These are phyloP conservation scores for Zygoascus hellenicus DNA, from an alignment of 1,139 yeast species.

Conservation along the genomic window DNA sequence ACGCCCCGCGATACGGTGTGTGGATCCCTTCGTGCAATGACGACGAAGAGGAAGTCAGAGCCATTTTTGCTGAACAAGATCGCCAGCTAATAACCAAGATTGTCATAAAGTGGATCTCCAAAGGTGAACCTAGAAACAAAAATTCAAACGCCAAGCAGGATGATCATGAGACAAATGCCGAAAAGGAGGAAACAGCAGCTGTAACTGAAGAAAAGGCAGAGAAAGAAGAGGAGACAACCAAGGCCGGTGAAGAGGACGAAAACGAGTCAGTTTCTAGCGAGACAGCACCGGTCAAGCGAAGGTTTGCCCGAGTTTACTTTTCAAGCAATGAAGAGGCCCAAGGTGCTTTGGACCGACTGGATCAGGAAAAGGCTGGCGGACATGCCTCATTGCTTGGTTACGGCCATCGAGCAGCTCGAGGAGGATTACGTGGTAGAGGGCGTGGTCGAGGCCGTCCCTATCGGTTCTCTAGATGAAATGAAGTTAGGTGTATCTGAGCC, in stretches of 20 bases:
- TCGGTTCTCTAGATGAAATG: not conserved
- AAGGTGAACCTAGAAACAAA: slow-evolving; percentile 19
- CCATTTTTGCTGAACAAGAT: slow-evolving; percentile 32
- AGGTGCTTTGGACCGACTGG: slow-evolving; percentile 33
- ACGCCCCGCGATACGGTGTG: slow-evolving; percentile 30
- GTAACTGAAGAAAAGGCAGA: not conserved
- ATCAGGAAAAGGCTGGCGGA: slow-evolving; percentile 28
- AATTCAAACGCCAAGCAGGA: not conserved
- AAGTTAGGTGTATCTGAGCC: not conserved
- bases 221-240: not conserved
- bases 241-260: not conserved
- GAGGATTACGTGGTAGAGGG: slow-evolving; percentile 16
- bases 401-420: slow-evolving; percentile 10
- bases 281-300: slow-evolving; percentile 10
- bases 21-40: slow-evolving; percentile 36
- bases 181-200: not conserved
- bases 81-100: slow-evolving; percentile 30
- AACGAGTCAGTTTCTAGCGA: not conserved
- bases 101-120: slow-evolving; percentile 24
- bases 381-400: slow-evolving; percentile 25
- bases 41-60: slow-evolving; percentile 30
- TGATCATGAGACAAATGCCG: not conserved
- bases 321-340: slow-evolving; percentile 32
- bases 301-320: slow-evolving; percentile 37
- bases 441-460: slow-evolving; percentile 18